phyloP scores from a whole-genome alignment of 306 rosid species.

The Senna tora region DNA sequence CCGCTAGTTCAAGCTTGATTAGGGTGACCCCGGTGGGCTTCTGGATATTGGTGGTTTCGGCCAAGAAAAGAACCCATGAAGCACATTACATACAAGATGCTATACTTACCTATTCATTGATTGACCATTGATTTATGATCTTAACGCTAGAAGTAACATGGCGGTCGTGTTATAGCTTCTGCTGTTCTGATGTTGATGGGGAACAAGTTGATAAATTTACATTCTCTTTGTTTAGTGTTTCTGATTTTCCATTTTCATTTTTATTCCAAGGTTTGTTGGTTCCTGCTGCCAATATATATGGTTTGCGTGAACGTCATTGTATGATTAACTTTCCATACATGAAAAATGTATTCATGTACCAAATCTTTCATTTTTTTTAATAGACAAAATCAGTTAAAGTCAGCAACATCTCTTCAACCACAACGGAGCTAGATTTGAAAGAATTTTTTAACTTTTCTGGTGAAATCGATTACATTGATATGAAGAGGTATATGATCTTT shows the following conservation, averaged over 20 bases:
- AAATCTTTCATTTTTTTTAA: neutral
- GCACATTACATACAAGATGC: neutral
- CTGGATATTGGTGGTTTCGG: no score
- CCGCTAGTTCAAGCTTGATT: no score
- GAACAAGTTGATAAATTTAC: neutral
- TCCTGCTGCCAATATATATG: neutral
- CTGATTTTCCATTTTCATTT: neutral
- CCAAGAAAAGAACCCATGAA: neutral
- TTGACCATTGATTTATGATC: neutral
- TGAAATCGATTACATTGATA: constrained; percentile 53
- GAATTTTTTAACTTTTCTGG: constrained; percentile 73
- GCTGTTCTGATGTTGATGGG: neutral
- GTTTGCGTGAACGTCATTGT: neutral
- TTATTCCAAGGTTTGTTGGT: neutral
- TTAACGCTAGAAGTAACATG: neutral
- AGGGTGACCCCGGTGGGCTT: no score
- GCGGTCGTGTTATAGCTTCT: neutral
- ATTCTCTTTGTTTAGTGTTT: neutral
- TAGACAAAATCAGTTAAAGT: constrained; percentile 62
- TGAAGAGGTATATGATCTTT: constrained; percentile 39
- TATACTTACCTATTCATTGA: neutral
- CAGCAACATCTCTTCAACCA: constrained; percentile 52
- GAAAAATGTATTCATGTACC: neutral
- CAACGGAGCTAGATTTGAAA: constrained; percentile 55
- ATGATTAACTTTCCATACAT: neutral